phyloP scores from a whole-genome alignment of 345 rosid species.

The Salix dunnii region DNA sequence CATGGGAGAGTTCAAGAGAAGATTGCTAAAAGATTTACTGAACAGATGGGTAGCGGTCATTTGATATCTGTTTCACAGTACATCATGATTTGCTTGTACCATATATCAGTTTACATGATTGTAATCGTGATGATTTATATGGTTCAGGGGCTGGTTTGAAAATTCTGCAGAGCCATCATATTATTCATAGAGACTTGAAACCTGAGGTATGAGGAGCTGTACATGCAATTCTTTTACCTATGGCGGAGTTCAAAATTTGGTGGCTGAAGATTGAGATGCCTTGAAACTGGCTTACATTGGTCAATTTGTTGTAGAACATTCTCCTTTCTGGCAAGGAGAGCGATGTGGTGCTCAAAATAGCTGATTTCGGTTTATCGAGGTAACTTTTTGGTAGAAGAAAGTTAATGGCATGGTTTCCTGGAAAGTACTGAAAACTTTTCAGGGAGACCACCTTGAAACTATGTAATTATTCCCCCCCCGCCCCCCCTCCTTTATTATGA shows the following conservation, averaged over 20 bases:
- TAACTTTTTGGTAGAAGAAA: slow-evolving; percentile 17
- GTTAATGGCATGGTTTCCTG: no score
- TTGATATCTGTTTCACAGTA: not conserved
- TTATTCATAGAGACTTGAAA: slow-evolving; percentile 65
- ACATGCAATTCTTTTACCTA: not conserved
- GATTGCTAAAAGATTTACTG: slow-evolving; percentile 50
- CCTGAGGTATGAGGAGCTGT: slow-evolving; percentile 44
- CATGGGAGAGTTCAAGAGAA: slow-evolving; percentile 52
- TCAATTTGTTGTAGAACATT: slow-evolving; percentile 48
- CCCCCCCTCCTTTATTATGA: no score
- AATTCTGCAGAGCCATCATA: slow-evolving; percentile 45
- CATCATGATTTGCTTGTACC: not conserved
- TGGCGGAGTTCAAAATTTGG: not conserved
- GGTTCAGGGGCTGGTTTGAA: slow-evolving; percentile 60
- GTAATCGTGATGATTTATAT: not conserved
- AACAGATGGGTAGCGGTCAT: slow-evolving; percentile 50
- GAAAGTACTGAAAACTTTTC: not conserved
- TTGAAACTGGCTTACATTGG: slow-evolving; percentile 8
- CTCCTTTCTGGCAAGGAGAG: slow-evolving; percentile 40
- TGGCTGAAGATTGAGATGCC: not conserved
- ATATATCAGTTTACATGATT: not conserved
- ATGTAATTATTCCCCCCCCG: not conserved
- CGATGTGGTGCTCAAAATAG: slow-evolving; percentile 49
- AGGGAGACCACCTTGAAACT: not conserved
- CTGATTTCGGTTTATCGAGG: slow-evolving; percentile 80